These are phyloP conservation scores for Eutrema yunnanense DNA, from an alignment of 345 rosid genomes.

Conservation along the genomic window DNA sequence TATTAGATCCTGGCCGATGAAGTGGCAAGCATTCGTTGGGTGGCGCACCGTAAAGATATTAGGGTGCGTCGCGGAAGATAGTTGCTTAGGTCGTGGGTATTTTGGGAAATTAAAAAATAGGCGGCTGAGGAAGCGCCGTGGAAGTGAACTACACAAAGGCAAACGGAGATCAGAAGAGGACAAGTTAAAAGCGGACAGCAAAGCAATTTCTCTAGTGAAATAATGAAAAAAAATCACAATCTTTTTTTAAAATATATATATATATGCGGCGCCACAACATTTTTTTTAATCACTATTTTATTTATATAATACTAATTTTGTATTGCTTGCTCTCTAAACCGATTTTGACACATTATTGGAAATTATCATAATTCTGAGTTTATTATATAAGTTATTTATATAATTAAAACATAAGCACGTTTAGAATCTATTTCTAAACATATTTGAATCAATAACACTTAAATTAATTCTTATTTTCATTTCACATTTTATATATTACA, in stretches of 20 bases:
- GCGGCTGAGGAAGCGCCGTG: slow-evolving; percentile 31
- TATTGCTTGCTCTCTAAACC: not conserved
- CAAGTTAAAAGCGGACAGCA: slow-evolving; percentile 15
- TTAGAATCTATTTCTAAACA: too few relatives aligned
- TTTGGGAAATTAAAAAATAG: slow-evolving; percentile 22
- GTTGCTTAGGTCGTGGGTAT: not conserved
- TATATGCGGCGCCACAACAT: slow-evolving; percentile 32
- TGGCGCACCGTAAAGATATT: not conserved
- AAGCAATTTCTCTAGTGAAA: not conserved
- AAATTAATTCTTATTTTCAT: too few relatives aligned
- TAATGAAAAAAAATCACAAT: not conserved
- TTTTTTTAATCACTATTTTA: not conserved
- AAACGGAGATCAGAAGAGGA: slow-evolving; percentile 10
- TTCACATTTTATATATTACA: too few relatives aligned
- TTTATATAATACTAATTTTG: not conserved
- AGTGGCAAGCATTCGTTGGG: not conserved
- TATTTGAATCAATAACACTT: too few relatives aligned
- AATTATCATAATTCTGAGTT: not conserved
- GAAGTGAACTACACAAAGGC: not conserved
- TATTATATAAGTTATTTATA: not conserved
- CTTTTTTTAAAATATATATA: not conserved
- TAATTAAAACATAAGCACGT: too few relatives aligned
- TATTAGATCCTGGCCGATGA: not conserved
- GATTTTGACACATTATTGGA: not conserved
- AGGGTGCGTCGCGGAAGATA: not conserved